Evolutionary conservation across 345 rosid genomes (phyloP).

Genomic region (Eucalyptus coolabah): DNA sequence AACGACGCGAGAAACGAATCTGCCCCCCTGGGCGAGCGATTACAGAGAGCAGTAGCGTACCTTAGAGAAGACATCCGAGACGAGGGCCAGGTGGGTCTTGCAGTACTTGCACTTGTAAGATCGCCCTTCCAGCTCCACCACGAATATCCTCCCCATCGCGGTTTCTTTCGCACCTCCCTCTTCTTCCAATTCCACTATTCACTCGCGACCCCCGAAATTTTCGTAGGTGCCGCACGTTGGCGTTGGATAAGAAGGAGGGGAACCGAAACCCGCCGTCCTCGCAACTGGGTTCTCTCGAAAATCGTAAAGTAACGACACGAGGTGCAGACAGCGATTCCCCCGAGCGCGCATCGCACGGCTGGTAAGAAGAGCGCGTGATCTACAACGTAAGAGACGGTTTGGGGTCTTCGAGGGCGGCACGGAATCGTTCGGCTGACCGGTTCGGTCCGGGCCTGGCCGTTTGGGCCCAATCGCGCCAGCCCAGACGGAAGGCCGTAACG

Average conservation of each 20-base stretch:
- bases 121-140: constrained; percentile 91
- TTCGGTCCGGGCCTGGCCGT: not conserved
- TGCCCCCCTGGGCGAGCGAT: not conserved
- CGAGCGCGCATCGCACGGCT: not conserved
- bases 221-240: not conserved
- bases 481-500: not conserved
- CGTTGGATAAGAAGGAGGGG: not conserved
- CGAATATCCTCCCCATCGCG: constrained; percentile 69
- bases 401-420: not conserved
- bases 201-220: not conserved
- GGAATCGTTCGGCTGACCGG: not conserved
- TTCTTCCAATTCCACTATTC: not conserved
- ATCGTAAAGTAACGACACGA: not conserved
- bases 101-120: constrained; percentile 88
- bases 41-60: constrained; percentile 7
- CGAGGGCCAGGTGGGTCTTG: constrained; percentile 73
- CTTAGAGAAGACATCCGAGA: constrained; percentile 52
- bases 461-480: not conserved
- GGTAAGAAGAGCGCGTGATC: not conserved
- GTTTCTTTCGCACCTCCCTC: not conserved
- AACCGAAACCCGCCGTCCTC: not conserved
- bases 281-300: not conserved
- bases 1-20: not conserved
- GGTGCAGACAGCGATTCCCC: not conserved
- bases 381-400: not conserved